Evolutionary conservation across 2,329 filamentous ascomycete genomes (phyloP), one percentile per base, ranked within the genome.

Genomic region (Fusarium armeniacum): DNA sequence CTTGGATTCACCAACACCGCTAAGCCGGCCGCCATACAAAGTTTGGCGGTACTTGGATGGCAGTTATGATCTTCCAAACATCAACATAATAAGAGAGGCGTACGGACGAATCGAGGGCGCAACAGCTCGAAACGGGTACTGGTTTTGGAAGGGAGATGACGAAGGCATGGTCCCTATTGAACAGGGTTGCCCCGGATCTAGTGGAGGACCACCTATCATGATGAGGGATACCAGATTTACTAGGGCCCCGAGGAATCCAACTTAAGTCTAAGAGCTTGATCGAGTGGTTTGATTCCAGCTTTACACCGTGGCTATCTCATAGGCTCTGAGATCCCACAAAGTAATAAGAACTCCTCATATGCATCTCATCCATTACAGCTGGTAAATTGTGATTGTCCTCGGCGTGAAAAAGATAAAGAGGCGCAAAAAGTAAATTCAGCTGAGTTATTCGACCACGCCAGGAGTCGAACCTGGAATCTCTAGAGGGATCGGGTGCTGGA

Each of bases 1-100:
- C 4, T n/a, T n/a, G 5, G 30, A 35, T n/a, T 0, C 1, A 0
- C 5, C 16, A 4, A 1, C 13, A 2, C 3, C 16, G 0, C 15
- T 10, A 4, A 6, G 6, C 0, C 16, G 12, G 18, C 11, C 35
- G 11, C 9, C 1, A 5, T 1, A 49, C 7, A 49, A 49, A 13
- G 2, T 49, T 3, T 49, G 30, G 46, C 46, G 20, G 2, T 2
- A 26, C 32, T 26, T 35, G 28, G 30, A 49, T 49, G 46, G 46
- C 20, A 49, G 18, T 2, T 49, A 49, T 35, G 46, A 5, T 3
- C 15, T 24, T 35, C 20, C 46, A 20, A 9, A 18, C 26, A n/a
- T n/a, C n/a, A n/a, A n/a, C n/a, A n/a, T n/a, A n/a, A n/a, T n/a
- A 3, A 24, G 22, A 8, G 20, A 10, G 3, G 12, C 12, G 3